These are phyloP conservation scores for Candida germanica DNA, from an alignment of 805 yeast species.

Conservation along the genomic window DNA sequence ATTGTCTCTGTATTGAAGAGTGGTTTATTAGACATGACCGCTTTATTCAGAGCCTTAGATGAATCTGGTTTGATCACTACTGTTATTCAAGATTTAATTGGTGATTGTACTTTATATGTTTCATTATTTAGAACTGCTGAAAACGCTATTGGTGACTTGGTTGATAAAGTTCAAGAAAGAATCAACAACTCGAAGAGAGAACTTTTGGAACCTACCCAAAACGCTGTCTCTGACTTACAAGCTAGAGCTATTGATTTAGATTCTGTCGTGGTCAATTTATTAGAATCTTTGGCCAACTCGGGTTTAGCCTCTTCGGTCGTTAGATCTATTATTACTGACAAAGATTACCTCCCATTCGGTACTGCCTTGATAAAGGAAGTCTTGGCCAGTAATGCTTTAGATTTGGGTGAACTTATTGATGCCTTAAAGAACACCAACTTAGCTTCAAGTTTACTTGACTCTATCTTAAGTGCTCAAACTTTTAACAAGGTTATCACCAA, in stretches of 20 bases:
- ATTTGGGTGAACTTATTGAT: conserved; percentile 22
- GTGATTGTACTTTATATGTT: conserved; percentile 38
- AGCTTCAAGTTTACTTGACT: conserved; percentile 30
- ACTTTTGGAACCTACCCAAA: conserved; percentile 3
- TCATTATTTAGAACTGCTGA: conserved; percentile 31
- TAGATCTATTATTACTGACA: conserved; percentile 36
- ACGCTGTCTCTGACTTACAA: conserved; percentile 3
- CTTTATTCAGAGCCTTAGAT: conserved; percentile 34
- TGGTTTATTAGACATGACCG: conserved; percentile 29
- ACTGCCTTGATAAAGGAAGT: conserved; percentile 30
- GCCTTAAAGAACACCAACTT: conserved; percentile 35
- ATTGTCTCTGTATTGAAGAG: conserved; percentile 30
- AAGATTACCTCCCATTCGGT: conserved; percentile 35
- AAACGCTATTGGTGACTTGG: conserved; percentile 23
- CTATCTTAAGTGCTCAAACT: conserved; percentile 31
- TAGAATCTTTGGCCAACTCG: conserved; percentile 39
- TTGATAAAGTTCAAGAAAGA: conserved; percentile 21
- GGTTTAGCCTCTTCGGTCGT: conserved; percentile 43
- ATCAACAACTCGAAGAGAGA: conserved; percentile 20
- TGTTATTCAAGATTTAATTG: conserved; percentile 33
- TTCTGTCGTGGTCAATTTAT: conserved; percentile 31
- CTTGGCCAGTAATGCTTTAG: conserved; percentile 26
- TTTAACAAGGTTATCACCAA: conserved; percentile 32
- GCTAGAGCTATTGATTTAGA: conserved; percentile 15
- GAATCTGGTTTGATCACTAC: conserved; percentile 33